These are phyloP conservation scores for Corylus americana DNA, from an alignment of 306 rosid species.

Conservation along the genomic window DNA sequence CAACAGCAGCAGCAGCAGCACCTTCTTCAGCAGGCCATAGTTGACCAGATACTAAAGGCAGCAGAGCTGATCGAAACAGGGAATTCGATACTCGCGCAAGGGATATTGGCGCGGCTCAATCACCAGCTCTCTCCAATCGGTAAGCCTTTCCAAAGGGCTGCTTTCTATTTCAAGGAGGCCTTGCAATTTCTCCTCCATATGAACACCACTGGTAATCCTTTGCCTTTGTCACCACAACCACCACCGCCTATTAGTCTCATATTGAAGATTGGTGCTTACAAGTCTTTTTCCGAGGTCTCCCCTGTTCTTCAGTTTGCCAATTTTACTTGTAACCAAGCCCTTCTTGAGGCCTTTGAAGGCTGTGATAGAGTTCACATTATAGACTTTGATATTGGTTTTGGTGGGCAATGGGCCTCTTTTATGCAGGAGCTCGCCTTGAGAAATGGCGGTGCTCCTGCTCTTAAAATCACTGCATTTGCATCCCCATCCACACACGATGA, in stretches of 20 bases:
- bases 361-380: constrained; percentile 61
- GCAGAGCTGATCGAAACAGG: constrained; percentile 86
- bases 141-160: constrained; percentile 94
- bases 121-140: constrained; percentile 93
- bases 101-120: constrained; percentile 99
- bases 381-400: constrained; percentile 89
- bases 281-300: constrained; percentile 82
- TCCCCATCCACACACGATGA: constrained; percentile 56
- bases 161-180: constrained; percentile 89
- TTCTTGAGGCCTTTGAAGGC: constrained; percentile 79
- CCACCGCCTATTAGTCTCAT: constrained; percentile 50
- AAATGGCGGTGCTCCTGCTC: constrained; percentile 54
- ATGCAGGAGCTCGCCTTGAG: constrained; percentile 83
- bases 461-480: constrained; percentile 78
- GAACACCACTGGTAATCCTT: constrained; percentile 33
- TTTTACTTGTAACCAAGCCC: constrained; percentile 85
- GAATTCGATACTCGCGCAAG: constrained; percentile 88
- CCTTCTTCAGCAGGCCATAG: constrained; percentile 55
- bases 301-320: constrained; percentile 88
- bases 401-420: constrained; percentile 94
- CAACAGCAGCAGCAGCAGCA: constrained; percentile 61
- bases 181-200: constrained; percentile 55
- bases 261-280: constrained; percentile 83
- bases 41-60: constrained; percentile 75
- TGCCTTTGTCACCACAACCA: constrained; percentile 34